Evolutionary conservation across 225 moss, liverwort and hornwort species (phyloP).

Genomic region (Sphagnum contortum): DNA sequence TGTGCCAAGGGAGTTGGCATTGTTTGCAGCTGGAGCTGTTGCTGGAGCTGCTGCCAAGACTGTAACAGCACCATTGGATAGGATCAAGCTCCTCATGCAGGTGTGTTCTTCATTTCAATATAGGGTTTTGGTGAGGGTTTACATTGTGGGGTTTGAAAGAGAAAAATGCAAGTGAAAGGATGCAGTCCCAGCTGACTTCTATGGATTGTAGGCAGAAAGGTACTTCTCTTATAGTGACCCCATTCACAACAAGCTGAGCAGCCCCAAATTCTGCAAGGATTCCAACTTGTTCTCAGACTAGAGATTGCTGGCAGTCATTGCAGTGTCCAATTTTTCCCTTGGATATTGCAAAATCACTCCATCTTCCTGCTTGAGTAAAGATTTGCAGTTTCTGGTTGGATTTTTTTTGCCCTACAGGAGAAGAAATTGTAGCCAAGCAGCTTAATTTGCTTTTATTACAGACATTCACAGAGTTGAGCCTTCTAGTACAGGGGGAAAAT

Average conservation of each 20-base stretch:
- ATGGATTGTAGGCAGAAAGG: neutral
- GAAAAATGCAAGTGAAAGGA: neutral
- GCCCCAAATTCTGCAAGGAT: too few relatives aligned
- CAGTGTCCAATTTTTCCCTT: too few relatives aligned
- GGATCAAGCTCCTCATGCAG: conserved; percentile 87
- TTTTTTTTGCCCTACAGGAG: too few relatives aligned
- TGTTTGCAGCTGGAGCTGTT: conserved; percentile 75
- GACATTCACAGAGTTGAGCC: too few relatives aligned
- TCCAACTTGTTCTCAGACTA: too few relatives aligned
- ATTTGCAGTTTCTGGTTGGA: too few relatives aligned
- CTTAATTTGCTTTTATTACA: too few relatives aligned
- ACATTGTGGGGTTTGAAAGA: neutral
- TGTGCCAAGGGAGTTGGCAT: conserved; percentile 59
- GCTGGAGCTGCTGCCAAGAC: conserved; percentile 89
- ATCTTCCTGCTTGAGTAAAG: too few relatives aligned
- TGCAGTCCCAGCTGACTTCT: neutral
- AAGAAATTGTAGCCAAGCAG: too few relatives aligned
- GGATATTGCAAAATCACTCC: too few relatives aligned
- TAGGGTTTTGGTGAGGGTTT: neutral
- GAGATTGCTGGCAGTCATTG: too few relatives aligned
- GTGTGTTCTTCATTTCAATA: conserved; percentile 10
- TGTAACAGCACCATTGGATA: conserved; percentile 76
- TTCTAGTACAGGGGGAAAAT: too few relatives aligned
- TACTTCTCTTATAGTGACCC: neutral
- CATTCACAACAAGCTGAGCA: neutral